Conservation (phyloP, 2,329 filamentous ascomycete species). For the Conoideocrella luteorostrata region DNA sequence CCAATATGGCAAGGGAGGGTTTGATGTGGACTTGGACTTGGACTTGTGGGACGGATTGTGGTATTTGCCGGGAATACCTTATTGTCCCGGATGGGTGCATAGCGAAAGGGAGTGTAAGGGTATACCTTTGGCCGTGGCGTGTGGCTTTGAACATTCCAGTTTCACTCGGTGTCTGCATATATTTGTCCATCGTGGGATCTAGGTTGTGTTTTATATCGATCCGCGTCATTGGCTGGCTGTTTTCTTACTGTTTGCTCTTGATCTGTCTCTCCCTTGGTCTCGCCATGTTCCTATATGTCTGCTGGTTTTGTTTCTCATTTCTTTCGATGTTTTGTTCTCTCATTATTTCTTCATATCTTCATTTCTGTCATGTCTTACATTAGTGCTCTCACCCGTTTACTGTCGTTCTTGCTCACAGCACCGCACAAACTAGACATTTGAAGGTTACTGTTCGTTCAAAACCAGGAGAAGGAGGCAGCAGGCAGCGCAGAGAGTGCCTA, state of each 20-base stretch:
- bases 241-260: background rate
- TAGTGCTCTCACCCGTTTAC: background rate
- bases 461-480: no score
- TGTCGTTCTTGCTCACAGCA: background rate
- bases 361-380: no score
- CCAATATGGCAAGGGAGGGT: slow-evolving; percentile 7
- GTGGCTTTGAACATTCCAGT: slow-evolving; percentile 24
- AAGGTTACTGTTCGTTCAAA: no score
- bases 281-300: background rate
- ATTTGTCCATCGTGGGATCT: slow-evolving; percentile 3
- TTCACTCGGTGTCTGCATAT: slow-evolving; percentile 19
- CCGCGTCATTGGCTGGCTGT: background rate
- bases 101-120: slow-evolving; percentile 37
- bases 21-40: slow-evolving; percentile 13
- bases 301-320: no score
- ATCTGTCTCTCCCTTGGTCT: background rate
- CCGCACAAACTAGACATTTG: no score
- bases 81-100: slow-evolving; percentile 34
- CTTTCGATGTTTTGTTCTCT: no score
- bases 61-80: slow-evolving; percentile 36
- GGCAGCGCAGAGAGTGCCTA: no score
- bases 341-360: no score
- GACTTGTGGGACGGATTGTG: slow-evolving; percentile 16
- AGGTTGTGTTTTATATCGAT: slow-evolving; percentile 1
- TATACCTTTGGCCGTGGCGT: slow-evolving; percentile 31